Base-by-base conservation (phyloP, 495 filamentous ascomycete species). In the Tuber calosporum region DNA sequence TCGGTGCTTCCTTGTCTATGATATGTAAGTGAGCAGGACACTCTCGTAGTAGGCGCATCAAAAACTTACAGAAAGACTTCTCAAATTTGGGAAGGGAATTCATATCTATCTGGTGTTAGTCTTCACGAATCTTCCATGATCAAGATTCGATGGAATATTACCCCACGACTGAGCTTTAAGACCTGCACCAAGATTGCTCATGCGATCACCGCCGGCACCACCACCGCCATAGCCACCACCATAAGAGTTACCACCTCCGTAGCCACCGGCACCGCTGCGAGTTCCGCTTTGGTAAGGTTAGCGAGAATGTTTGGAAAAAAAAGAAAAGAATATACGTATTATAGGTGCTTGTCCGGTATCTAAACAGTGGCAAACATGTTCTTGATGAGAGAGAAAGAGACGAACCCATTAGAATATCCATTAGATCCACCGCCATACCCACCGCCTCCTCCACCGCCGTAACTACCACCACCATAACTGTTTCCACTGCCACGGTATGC, bases 71-170 rank as follows among this genome's bases (percentile, higher is more conserved):
- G 86, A 99, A 99, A 38, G 91, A 93, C 85, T 99, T 99, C 82
- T 99, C 95, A 83, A 99, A 99, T 84, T 97, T 97, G 76, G 95
- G 94, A 36, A 99, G 81, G 37, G 89, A 84, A 82, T 83, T 84
- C 26, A 94, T 79, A 83, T 99, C 94, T 94, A 80, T 66, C 53
- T 39, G 20, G 66, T 37, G 68, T 68, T 75, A 81, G 78, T 58
- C 69, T 70, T 77, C 70, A 58, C 34, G 34, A 34, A 30, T 69
- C 71, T 69, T 69, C 34, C 58, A 36, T 37, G 36, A 38, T 22
- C 30, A 40, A 26, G 30, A 38, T 19, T 69, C 41, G 66, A 37
- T 67, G 66, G 42, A 76, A 36, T 58, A 86, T 90, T 85, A 94
- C 92, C 92, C 90, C 91, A 97, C 66, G 88, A 87, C 79, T 96